These are phyloP conservation scores for Pseudogymnoascus sp. DNA, from an alignment of 2,329 filamentous ascomycete genomes.

Conservation along the genomic window DNA sequence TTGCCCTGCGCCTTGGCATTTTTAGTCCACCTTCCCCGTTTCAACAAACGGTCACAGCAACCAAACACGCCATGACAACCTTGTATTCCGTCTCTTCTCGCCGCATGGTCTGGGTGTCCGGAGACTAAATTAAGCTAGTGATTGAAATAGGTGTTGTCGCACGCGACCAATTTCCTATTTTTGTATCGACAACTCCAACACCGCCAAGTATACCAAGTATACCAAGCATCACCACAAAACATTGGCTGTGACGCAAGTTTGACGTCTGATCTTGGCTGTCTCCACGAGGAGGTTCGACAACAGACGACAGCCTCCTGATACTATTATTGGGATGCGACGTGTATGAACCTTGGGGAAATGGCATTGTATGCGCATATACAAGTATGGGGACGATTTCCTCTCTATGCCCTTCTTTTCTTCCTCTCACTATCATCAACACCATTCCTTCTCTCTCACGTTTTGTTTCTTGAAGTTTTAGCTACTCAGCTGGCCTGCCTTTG, in stretches of 20 bases:
- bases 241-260: neutral
- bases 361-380: neutral
- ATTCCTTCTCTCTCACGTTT: neutral
- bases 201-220: neutral
- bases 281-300: neutral
- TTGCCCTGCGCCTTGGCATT: neutral
- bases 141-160: neutral
- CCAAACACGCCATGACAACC: neutral
- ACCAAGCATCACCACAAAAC: constrained; percentile 2
- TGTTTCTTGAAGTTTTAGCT: neutral
- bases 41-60: neutral
- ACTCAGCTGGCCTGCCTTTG: neutral
- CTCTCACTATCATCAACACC: neutral
- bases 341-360: neutral
- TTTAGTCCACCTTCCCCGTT: neutral
- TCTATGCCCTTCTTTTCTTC: neutral
- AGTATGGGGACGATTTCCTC: neutral
- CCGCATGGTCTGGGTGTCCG: neutral
- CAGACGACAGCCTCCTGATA: neutral
- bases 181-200: neutral
- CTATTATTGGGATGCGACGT: neutral
- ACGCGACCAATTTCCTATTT: neutral
- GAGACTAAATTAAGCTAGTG: neutral
- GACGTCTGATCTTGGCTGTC: constrained; percentile 8
- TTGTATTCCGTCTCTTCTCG: neutral